Base-by-base conservation (phyloP, 2,329 filamentous ascomycete genomes). In the Neoarthrinium moseri region DNA sequence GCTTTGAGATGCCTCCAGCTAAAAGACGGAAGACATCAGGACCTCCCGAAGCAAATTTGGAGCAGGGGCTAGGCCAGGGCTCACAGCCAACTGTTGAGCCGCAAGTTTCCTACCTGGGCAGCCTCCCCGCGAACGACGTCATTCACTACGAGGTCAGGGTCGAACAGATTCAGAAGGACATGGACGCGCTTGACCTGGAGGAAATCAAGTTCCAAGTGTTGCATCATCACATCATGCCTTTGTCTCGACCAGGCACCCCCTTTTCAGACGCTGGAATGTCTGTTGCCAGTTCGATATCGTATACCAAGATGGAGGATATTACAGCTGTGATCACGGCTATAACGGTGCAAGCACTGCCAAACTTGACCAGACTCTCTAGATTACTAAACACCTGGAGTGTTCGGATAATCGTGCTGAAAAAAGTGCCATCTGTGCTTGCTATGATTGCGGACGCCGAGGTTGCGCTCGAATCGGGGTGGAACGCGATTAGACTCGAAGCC, bases 251-350 rank as follows among this genome's bases (percentile, higher is more conserved):
- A 11, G 69, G 66, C 6, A 74, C 69, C 10, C 74, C 74, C 10
- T 70, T 74, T 37, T 64, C 74, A 51, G 57, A 70, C 58, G 71
- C 80, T 2, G 71, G 64, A 38, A 60, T 60, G 15, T 64, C 69
- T 10, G 53, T 64, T 57, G 66, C 62, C 60, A 72, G 60, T 55
- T 70, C 55, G 56, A 70, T 59, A 23, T 70, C 73, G 33, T 88
- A 88, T 65, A 80, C 79, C 51, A 84, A 80, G 50, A 81, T 97
- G 74, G 91, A 94, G 56, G 94, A 97, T 64, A 83, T 96, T 58
- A 91, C 90, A 7, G 89, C 92, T 20, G 78, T 97, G 37, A 80
- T 97, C 46, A 96, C 94, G 1, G 89, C 91, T 22, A 95, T 92
- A 26, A 87, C 96, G 15, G 70, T 99, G n/a, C 89, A 94, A 60